Evolutionary conservation across 2,329 filamentous ascomycete species (phyloP).

Genomic region (Ascosphaera aggregata): DNA sequence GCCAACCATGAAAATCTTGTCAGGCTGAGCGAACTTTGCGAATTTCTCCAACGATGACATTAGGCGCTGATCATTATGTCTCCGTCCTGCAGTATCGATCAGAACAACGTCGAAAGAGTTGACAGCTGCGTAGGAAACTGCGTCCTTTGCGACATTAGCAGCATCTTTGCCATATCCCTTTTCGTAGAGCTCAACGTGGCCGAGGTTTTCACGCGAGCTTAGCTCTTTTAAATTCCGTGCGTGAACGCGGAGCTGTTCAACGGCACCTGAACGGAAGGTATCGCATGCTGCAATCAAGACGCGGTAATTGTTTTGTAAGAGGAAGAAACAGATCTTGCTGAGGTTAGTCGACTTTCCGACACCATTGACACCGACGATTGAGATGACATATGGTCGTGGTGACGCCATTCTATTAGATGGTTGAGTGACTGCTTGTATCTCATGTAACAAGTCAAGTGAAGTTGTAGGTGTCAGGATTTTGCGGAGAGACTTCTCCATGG

Average conservation of each 20-base stretch:
- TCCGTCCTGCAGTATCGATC: conserved; percentile 83
- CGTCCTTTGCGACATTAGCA: conserved; percentile 82
- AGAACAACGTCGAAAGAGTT: conserved; percentile 77
- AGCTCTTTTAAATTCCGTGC: conserved; percentile 85
- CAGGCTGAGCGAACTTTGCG: conserved; percentile 80
- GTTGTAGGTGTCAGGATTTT: conserved; percentile 93
- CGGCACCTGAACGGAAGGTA: conserved; percentile 89
- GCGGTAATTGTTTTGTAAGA: conserved; percentile 90
- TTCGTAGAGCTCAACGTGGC: conserved; percentile 75
- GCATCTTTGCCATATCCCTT: conserved; percentile 97
- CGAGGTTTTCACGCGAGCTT: conserved; percentile 54
- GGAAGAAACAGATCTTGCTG: conserved; percentile 94
- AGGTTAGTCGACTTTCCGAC: conserved; percentile 97
- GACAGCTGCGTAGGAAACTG: conserved; percentile 54
- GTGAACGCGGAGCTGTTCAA: conserved; percentile 90
- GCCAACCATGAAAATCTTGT: conserved; percentile 96
- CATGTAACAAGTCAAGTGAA: conserved; percentile 79
- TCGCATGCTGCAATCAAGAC: conserved; percentile 88
- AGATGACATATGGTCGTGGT: conserved; percentile 79
- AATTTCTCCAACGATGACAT: conserved; percentile 98
- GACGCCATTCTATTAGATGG: conserved; percentile 40
- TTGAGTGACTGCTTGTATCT: conserved; percentile 59
- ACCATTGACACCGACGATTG: conserved; percentile 93
- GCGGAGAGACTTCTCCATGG: conserved; percentile 77
- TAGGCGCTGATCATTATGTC: conserved; percentile 85